A percentile compares a stretch with the other conserved stretches of the same genome.
These are phyloP conservation scores for Aureobasidium sp. DNA, from an alignment of 2,329 filamentous ascomycete genomes.

Conservation along the genomic window DNA sequence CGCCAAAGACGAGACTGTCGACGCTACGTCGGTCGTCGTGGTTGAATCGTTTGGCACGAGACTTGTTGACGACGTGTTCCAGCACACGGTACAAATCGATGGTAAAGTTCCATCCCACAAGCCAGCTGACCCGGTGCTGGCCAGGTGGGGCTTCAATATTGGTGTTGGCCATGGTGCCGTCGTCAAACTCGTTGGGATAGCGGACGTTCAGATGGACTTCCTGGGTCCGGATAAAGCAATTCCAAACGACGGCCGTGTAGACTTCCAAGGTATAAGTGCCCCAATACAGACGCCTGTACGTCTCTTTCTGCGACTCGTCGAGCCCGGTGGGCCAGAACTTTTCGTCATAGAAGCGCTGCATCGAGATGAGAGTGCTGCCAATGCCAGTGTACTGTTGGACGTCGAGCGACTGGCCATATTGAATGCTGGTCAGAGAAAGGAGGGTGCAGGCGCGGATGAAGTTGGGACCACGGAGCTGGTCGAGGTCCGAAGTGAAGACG, in stretches of 20 bases:
- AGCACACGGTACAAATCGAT: slow-evolving; percentile 51
- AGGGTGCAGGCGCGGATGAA: slow-evolving; percentile 43
- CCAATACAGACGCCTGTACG: slow-evolving; percentile 48
- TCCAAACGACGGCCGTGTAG: slow-evolving; percentile 48
- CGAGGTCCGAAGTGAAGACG: slow-evolving; percentile 34
- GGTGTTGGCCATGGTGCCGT: slow-evolving; percentile 37
- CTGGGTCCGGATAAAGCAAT: slow-evolving; percentile 39
- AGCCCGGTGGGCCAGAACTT: slow-evolving; percentile 44
- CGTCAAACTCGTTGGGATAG: slow-evolving; percentile 44
- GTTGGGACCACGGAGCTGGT: slow-evolving; percentile 30
- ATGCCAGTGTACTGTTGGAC: slow-evolving; percentile 48
- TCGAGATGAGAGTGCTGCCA: slow-evolving; percentile 44
- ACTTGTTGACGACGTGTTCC: slow-evolving; percentile 40
- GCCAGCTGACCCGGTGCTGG: slow-evolving; percentile 34
- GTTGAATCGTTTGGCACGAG: slow-evolving; percentile 23
- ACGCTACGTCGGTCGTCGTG: slow-evolving; percentile 18
- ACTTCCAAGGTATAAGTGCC: slow-evolving; percentile 53
- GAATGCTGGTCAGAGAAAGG: slow-evolving; percentile 45
- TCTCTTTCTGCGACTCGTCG: slow-evolving; percentile 41
- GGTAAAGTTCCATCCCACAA: slow-evolving; percentile 52
- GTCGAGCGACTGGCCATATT: slow-evolving; percentile 43
- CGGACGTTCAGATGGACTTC: slow-evolving; percentile 42
- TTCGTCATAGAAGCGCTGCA: slow-evolving; percentile 49
- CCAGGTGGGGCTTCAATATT: slow-evolving; percentile 17
- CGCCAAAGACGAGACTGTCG: slow-evolving; percentile 23